phyloP scores from a whole-genome alignment of 2,329 filamentous ascomycete genomes.

The Remersonia thermophila region DNA sequence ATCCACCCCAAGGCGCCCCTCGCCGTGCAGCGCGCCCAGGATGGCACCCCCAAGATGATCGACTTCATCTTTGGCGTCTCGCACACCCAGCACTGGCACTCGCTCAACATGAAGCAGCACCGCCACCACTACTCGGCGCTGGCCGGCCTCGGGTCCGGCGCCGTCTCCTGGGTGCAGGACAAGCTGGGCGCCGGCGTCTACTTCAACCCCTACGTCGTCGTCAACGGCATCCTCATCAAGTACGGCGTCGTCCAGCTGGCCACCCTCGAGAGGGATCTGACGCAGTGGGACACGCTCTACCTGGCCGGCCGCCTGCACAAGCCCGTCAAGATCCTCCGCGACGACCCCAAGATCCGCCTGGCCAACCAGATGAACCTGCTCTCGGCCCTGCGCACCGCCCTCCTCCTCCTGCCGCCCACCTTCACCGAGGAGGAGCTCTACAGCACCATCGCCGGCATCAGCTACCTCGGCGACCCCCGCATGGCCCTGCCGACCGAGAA shows the following conservation, averaged over 20 bases:
- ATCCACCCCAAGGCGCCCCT: slow-evolving; percentile 73
- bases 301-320: slow-evolving; percentile 94
- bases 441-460: slow-evolving; percentile 80
- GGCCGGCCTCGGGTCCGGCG: slow-evolving; percentile 69
- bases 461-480: slow-evolving; percentile 90
- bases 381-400: slow-evolving; percentile 77
- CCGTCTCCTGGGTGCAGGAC: slow-evolving; percentile 78
- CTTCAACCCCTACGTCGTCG: slow-evolving; percentile 89
- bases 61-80: slow-evolving; percentile 97
- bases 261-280: slow-evolving; percentile 75
- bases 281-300: slow-evolving; percentile 87
- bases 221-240: slow-evolving; percentile 94
- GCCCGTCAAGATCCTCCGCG: slow-evolving; percentile 91
- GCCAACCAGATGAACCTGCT: slow-evolving; percentile 94
- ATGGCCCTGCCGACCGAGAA: slow-evolving; percentile 88
- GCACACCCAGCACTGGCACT: slow-evolving; percentile 94
- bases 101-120: slow-evolving; percentile 78
- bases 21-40: slow-evolving; percentile 73
- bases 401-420: slow-evolving; percentile 68
- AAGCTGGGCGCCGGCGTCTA: slow-evolving; percentile 86
- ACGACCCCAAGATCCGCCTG: slow-evolving; percentile 82
- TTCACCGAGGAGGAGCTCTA: slow-evolving; percentile 88
- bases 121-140: slow-evolving; percentile 85
- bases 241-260: slow-evolving; percentile 94
- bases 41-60: slow-evolving; percentile 87